Evolutionary conservation across 192 early-diverging fungal species (phyloP).

Genomic region (Umbelopsis sp.): DNA sequence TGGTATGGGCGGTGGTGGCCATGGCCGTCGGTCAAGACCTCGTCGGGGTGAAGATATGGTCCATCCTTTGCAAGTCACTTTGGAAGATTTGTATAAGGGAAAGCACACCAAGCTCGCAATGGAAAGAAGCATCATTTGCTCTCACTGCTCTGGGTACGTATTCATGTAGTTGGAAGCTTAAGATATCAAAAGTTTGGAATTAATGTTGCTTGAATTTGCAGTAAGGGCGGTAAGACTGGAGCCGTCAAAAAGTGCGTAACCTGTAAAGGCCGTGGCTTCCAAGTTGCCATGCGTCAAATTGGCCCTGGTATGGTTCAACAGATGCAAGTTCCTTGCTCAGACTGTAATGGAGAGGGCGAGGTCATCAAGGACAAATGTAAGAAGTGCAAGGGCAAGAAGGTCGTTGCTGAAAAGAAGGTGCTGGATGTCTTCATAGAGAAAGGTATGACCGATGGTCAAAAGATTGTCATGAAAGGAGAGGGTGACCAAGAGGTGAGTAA

Average conservation of each 20-base stretch:
- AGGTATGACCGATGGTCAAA: conserved; percentile 90
- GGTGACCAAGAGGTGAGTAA: conserved; percentile 79
- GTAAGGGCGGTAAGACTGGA: conserved; percentile 83
- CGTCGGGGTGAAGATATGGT: conserved; percentile 60
- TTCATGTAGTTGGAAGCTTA: background rate
- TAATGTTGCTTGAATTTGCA: conserved; percentile 26
- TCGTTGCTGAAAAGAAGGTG: conserved; percentile 83
- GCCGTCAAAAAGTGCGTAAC: conserved; percentile 71
- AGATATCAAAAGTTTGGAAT: background rate
- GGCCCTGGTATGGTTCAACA: conserved; percentile 93
- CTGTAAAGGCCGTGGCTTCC: conserved; percentile 82
- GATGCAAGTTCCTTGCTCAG: conserved; percentile 79
- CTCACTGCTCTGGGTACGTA: conserved; percentile 61
- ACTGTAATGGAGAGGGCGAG: conserved; percentile 85
- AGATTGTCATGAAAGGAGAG: conserved; percentile 89
- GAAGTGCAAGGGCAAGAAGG: conserved; percentile 89
- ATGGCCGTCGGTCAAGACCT: conserved; percentile 43
- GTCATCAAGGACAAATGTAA: conserved; percentile 88
- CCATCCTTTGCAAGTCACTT: conserved; percentile 78
- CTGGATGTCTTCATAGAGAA: conserved; percentile 94
- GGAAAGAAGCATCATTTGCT: conserved; percentile 77
- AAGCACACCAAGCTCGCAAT: conserved; percentile 79
- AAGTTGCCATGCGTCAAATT: conserved; percentile 78
- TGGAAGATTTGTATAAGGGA: conserved; percentile 96
- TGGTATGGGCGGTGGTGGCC: conserved; percentile 35